phyloP scores from a whole-genome alignment of 108 stramenopile genomes.

The Cyclotella choctawhatcheeana region DNA sequence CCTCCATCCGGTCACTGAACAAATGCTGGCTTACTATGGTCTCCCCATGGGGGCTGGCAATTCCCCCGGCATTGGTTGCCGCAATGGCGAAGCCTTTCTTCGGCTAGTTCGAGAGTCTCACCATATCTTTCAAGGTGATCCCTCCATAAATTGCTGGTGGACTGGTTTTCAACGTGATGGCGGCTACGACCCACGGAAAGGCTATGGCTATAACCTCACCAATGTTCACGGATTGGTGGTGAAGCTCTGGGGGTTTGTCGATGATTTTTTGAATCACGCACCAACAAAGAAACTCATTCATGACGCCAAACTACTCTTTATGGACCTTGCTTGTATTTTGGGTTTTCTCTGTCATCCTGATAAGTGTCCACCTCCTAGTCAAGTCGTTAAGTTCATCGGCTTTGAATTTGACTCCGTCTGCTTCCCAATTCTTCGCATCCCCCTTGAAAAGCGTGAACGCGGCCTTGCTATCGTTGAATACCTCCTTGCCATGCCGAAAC shows the following conservation, averaged over 20 bases:
- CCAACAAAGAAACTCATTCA: neutral
- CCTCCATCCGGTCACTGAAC: neutral
- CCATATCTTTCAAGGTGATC: neutral
- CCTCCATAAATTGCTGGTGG: neutral
- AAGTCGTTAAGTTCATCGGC: neutral
- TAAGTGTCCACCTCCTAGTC: slow-evolving; percentile 8
- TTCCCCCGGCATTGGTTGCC: neutral
- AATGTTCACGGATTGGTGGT: neutral
- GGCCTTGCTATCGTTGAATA: neutral
- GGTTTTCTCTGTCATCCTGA: slow-evolving; percentile 1
- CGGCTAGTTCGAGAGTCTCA: neutral
- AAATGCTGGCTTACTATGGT: neutral
- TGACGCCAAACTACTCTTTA: neutral
- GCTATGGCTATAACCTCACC: neutral
- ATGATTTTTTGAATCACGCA: neutral
- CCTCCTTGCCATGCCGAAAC: neutral
- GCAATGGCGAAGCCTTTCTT: neutral
- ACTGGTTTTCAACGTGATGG: neutral
- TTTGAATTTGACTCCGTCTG: neutral
- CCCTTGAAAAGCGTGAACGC: neutral
- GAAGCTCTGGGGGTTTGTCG: neutral
- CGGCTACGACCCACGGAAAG: neutral
- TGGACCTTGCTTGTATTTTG: neutral
- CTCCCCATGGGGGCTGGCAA: slow-evolving; percentile 1
- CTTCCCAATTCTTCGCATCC: neutral